Conservation (phyloP, 2,329 filamentous ascomycete genomes). For the Ambrosiella xylebori region DNA sequence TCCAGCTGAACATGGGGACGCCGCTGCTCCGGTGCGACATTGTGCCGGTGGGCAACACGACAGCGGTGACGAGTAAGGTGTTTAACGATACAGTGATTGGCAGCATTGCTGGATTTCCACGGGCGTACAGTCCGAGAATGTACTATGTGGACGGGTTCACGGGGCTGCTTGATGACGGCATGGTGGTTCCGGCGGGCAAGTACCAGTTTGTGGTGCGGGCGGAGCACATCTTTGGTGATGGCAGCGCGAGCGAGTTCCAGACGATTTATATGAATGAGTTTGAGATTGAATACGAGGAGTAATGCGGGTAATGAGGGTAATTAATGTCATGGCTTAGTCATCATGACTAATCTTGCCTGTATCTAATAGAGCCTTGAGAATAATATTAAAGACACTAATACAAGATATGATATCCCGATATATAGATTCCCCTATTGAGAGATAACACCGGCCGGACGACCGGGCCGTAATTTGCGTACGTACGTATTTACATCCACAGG, state of each 20-base stretch:
- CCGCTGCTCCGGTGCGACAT: constrained; percentile 3
- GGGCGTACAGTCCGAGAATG: neutral
- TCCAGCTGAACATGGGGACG: constrained; percentile 4
- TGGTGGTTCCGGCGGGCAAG: neutral
- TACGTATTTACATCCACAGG: constrained; percentile 43
- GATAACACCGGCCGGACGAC: no score
- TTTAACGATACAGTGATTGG: constrained; percentile 2
- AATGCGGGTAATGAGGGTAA: neutral
- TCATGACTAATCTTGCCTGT: neutral
- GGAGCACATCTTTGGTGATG: neutral
- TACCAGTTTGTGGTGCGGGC: constrained; percentile 4
- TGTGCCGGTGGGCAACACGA: neutral
- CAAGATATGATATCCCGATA: no score
- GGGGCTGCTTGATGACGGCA: constrained; percentile 1
- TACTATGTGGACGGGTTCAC: constrained; percentile 7
- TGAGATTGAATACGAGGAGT: neutral
- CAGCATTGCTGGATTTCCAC: constrained; percentile 1
- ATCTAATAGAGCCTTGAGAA: neutral
- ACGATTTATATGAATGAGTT: constrained; percentile 2
- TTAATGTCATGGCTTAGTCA: neutral
- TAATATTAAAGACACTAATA: no score
- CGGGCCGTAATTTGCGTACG: neutral
- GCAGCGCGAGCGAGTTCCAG: neutral
- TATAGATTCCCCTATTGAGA: no score
- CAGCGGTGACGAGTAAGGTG: neutral